These are phyloP conservation scores for Penicillium sp. DNA, from an alignment of 2,329 filamentous ascomycete species.

Conservation along the genomic window DNA sequence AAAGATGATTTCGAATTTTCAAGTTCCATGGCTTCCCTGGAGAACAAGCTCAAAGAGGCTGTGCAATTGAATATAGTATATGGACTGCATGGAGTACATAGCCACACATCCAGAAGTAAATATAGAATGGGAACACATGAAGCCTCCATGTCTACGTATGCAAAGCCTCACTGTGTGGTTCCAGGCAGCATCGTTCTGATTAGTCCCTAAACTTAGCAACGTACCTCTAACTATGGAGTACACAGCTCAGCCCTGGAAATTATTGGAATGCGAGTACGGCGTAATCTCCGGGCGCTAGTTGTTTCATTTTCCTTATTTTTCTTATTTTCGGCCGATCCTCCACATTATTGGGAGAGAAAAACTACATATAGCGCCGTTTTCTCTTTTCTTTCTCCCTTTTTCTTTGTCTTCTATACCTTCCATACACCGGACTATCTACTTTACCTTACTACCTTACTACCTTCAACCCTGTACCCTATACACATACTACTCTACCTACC, in stretches of 20 bases:
- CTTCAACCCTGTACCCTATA: not conserved
- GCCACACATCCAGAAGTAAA: not conserved
- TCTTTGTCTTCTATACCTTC: not conserved
- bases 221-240: too few species aligned
- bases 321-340: slow-evolving; percentile 19
- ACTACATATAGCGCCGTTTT: slow-evolving; percentile 6
- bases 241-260: not conserved
- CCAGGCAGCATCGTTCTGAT: slow-evolving; percentile 25
- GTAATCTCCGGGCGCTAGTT: slow-evolving; percentile 8
- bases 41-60: not conserved
- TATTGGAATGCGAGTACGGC: not conserved
- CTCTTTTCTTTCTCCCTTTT: not conserved
- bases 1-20: not conserved
- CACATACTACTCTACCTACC: not conserved
- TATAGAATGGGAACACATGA: not conserved
- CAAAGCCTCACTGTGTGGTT: slow-evolving; percentile 4
- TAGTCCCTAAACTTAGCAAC: slow-evolving; percentile 18
- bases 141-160: not conserved
- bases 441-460: not conserved
- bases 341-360: slow-evolving; percentile 11
- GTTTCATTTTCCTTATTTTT: slow-evolving; percentile 4
- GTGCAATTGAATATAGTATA: not conserved
- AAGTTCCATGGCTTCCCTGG: too few species aligned
- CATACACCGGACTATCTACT: not conserved
- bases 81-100: not conserved